Conservation (phyloP, 31 red algal species). For the Asparagopsis taxiformis region DNA sequence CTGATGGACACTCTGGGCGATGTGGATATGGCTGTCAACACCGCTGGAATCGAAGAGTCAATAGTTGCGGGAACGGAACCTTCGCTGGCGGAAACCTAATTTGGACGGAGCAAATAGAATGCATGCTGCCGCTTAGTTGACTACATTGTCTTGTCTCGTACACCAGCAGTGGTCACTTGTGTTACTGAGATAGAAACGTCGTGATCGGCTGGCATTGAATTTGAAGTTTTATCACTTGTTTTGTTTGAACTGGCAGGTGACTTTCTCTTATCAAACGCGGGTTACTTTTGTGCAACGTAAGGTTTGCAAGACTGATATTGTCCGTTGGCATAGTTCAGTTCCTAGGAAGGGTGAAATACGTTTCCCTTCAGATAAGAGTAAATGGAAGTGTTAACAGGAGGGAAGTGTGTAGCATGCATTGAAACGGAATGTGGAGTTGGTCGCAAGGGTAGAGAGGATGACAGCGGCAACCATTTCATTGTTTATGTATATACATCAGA, state of each 20-base stretch:
- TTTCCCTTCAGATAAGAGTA: neutral
- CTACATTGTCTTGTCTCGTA: neutral
- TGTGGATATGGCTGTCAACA: constrained; percentile 5
- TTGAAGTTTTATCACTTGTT: neutral
- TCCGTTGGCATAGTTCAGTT: no score
- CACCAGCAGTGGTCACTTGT: neutral
- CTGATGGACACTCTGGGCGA: constrained; percentile 5
- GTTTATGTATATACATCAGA: no score
- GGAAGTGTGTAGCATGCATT: neutral
- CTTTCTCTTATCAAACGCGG: neutral
- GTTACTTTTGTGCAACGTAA: no score
- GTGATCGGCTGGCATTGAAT: neutral
- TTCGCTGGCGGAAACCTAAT: neutral
- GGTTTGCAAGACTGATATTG: no score
- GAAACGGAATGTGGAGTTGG: neutral
- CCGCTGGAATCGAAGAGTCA: neutral
- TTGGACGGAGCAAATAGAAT: neutral
- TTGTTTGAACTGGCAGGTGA: no score
- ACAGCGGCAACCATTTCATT: no score
- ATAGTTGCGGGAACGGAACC: neutral
- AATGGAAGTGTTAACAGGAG: neutral
- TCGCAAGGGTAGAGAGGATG: no score
- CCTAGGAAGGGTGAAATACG: neutral
- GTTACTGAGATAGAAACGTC: neutral
- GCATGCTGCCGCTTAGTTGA: neutral